Evolutionary conservation across 208 protist species (phyloP).

Genomic region (Crithidia acanthocephali): DNA sequence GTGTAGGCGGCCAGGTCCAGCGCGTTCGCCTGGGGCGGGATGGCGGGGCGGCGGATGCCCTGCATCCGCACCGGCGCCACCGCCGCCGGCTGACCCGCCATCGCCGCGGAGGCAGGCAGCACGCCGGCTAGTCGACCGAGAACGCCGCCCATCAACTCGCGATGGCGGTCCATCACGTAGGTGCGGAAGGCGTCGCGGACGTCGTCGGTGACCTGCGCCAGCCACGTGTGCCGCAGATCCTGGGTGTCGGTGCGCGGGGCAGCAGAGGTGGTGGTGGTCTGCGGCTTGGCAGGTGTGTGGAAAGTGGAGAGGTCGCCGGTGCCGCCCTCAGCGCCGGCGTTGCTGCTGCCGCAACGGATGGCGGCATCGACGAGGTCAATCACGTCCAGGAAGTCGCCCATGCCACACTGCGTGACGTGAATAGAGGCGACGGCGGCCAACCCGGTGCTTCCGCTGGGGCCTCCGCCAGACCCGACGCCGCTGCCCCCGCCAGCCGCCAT

Average conservation of each 20-base stretch:
- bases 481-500: neutral
- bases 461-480: neutral
- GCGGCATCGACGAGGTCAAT: conserved; percentile 34
- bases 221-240: conserved; percentile 47
- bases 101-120: conserved; percentile 37
- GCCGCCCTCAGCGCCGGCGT: neutral
- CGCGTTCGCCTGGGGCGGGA: conserved; percentile 35
- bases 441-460: conserved; percentile 2
- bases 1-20: conserved; percentile 61
- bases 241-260: conserved; percentile 26
- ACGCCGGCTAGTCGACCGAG: conserved; percentile 43
- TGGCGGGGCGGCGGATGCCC: conserved; percentile 14
- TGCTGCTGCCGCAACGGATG: conserved; percentile 2
- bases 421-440: conserved; percentile 17
- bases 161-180: conserved; percentile 73
- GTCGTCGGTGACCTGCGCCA: conserved; percentile 48
- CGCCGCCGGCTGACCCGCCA: conserved; percentile 25
- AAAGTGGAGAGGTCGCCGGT: neutral
- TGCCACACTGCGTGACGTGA: conserved; percentile 38
- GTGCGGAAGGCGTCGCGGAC: conserved; percentile 58
- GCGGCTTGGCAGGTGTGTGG: neutral
- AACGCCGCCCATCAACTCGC: conserved; percentile 52
- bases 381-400: conserved; percentile 46
- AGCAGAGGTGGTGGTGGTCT: neutral
- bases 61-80: conserved; percentile 33